Evolutionary conservation across 1,284 basidiomycete species (phyloP).

Genomic region (Ceratorhiza oryzae-sativae): DNA sequence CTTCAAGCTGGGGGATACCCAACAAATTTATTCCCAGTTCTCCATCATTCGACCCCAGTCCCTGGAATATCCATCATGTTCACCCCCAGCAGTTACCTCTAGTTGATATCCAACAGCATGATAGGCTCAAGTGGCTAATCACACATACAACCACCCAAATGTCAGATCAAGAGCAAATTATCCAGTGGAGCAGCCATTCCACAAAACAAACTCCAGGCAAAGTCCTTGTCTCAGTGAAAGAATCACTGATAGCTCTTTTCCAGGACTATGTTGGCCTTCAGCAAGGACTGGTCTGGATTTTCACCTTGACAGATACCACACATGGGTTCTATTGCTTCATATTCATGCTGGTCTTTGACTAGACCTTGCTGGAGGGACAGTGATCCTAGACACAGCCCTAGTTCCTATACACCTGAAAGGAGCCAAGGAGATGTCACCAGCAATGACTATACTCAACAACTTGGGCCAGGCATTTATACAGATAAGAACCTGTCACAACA

Average conservation of each 20-base stretch:
- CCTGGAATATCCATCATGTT: conserved; percentile 27
- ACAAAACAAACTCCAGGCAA: not conserved
- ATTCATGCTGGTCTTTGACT: conserved; percentile 11
- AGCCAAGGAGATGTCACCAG: not conserved
- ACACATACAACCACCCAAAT: conserved; percentile 10
- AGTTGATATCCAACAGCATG: conserved; percentile 14
- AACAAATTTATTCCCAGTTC: not conserved
- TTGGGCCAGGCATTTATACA: not conserved
- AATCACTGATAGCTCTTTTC: not conserved
- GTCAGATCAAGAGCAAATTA: conserved; percentile 3
- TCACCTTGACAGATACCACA: not conserved
- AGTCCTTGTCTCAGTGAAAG: conserved; percentile 18
- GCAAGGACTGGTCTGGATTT: not conserved
- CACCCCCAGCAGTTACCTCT: not conserved
- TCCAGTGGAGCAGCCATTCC: conserved; percentile 5
- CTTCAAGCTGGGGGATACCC: conserved; percentile 9
- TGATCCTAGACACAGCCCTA: not conserved
- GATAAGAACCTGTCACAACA: not conserved
- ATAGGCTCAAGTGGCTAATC: conserved; percentile 9
- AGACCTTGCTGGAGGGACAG: conserved; percentile 6
- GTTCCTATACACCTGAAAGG: not conserved
- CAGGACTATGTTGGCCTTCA: conserved; percentile 28
- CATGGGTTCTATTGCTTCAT: conserved; percentile 13
- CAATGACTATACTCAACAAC: not conserved
- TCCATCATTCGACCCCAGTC: conserved; percentile 9